Conservation (phyloP, 2,329 filamentous ascomycete species). For the Colletotrichum salicis region DNA sequence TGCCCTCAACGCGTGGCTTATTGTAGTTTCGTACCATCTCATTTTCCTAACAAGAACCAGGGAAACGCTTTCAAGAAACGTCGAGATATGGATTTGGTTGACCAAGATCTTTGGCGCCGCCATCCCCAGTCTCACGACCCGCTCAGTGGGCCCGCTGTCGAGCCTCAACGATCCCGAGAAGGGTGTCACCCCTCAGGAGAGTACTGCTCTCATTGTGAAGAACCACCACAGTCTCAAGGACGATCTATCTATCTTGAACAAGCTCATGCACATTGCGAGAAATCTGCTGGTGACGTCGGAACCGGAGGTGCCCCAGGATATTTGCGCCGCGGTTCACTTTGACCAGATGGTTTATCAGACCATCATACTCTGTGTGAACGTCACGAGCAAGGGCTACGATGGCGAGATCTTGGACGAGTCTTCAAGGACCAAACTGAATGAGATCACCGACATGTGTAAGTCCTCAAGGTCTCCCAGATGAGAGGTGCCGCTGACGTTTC, state of each 20-base stretch:
- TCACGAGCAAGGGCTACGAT: slow-evolving; percentile 75
- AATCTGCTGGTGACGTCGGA: slow-evolving; percentile 73
- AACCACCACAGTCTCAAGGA: slow-evolving; percentile 71
- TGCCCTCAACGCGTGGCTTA: not conserved
- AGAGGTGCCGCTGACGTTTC: slow-evolving; percentile 36
- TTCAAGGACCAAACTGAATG: slow-evolving; percentile 66
- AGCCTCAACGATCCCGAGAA: slow-evolving; percentile 65
- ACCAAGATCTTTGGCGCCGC: slow-evolving; percentile 70
- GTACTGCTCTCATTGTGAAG: slow-evolving; percentile 70
- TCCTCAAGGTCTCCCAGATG: slow-evolving; percentile 24
- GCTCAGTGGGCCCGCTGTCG: slow-evolving; percentile 67
- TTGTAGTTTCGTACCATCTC: not conserved
- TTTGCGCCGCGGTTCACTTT: slow-evolving; percentile 72
- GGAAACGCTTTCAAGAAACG: slow-evolving; percentile 69
- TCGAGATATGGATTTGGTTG: slow-evolving; percentile 74
- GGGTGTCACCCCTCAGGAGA: slow-evolving; percentile 69
- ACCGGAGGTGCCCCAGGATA: slow-evolving; percentile 72
- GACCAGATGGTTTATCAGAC: slow-evolving; percentile 75
- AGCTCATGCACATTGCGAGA: slow-evolving; percentile 73
- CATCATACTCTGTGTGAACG: slow-evolving; percentile 73
- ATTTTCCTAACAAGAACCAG: slow-evolving; percentile 46
- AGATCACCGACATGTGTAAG: slow-evolving; percentile 73
- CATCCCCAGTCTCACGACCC: slow-evolving; percentile 68
- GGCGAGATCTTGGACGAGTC: slow-evolving; percentile 70
- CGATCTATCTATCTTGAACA: slow-evolving; percentile 72